Conservation (phyloP, 352 stramenopile genomes). For the Pythium dissotocum region DNA sequence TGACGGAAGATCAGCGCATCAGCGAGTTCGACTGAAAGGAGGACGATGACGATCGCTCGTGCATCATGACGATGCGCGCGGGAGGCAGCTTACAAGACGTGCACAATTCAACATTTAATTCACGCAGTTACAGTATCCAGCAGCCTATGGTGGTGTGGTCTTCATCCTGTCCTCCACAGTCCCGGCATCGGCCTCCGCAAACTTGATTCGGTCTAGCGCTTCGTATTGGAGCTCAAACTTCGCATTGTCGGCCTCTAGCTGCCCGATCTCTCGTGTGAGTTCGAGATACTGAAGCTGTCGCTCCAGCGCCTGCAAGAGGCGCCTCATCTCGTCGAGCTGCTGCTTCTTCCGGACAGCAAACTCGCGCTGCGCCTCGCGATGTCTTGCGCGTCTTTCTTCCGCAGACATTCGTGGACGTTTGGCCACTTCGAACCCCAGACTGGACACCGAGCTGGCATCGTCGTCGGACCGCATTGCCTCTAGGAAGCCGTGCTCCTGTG, state of each 20-base stretch:
- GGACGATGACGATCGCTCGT: not conserved
- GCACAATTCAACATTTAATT: no score
- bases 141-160: no score
- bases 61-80: not conserved
- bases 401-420: conserved; percentile 2
- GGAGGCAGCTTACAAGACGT: no score
- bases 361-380: conserved; percentile 8
- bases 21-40: not conserved
- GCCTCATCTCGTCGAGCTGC: conserved; percentile 5
- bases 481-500: not conserved
- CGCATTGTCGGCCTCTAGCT: conserved; percentile 1
- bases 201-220: not conserved
- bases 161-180: no score
- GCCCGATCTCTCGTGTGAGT: not conserved
- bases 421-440: not conserved
- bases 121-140: no score
- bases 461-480: not conserved
- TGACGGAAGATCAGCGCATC: not conserved
- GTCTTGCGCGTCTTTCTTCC: not conserved
- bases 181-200: not conserved
- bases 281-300: not conserved
- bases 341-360: conserved; percentile 8
- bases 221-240: conserved; percentile 1
- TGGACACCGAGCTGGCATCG: conserved; percentile 3
- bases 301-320: not conserved